Evolutionary conservation across 1,284 basidiomycete genomes (phyloP), one percentile per base, ranked within the genome.

Genomic region (Irpex sp.): DNA sequence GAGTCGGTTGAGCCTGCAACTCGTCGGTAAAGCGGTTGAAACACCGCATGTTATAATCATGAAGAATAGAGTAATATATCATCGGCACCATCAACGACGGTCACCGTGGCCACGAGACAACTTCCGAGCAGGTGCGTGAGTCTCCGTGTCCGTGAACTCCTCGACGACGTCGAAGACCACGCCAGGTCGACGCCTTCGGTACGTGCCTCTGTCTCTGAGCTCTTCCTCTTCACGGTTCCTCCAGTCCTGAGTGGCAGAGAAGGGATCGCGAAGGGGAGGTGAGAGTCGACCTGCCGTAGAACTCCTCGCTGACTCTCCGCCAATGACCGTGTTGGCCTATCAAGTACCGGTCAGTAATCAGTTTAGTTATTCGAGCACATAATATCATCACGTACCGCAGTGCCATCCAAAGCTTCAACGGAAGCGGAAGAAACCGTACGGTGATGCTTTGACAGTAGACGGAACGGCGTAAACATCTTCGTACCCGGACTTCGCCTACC

Each of bases 341-440:
- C 61, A 61, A 38, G 57, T 34, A 60, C 70, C 44, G 60, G 66
- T 59, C 48, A 60, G 56, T 26, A 19, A 58, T 3, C 17, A 4
- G 8, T 11, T 11, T n/a, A 8, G 54, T 5, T 15, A 40, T 8
- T 2, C 26, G 11, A 56, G 3, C 40, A 57, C 59, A 34, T 55
- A 62, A 21, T 31, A 51, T 9, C 48, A 7, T 19, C 13, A 77
- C 88, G 75, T 73, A 92, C 91, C 62, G 86, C 86, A 65, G 88
- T 90, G 36, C 91, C 90, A 69, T 91, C 85, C 66, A 85, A 82
- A 11, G 89, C 91, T 71, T 92, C 90, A 38, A 88, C 76, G 49
- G 91, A 92, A 38, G 85, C 86, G 52, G 83, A 81, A n/a, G 91
- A 92, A 57, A 92, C 78, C 3, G 87, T 86, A 47, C 86, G 83